A percentile compares a stretch with the other conserved stretches of the same genome.
Conservation (phyloP, 2,329 filamentous ascomycete species). For the Fusarium sulawesiense region DNA sequence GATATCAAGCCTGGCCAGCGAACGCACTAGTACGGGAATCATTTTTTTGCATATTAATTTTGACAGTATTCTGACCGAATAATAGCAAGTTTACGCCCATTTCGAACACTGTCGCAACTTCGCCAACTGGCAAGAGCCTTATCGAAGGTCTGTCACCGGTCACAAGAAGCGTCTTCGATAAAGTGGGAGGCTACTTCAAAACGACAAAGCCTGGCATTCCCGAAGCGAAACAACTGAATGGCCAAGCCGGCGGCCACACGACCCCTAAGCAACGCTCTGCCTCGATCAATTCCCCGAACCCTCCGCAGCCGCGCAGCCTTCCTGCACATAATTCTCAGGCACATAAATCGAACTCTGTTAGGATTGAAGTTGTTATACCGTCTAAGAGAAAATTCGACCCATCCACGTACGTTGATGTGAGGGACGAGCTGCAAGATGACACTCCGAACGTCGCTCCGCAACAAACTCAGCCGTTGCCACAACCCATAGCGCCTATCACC, state of each 20-base stretch:
- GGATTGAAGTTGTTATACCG: conserved; percentile 62
- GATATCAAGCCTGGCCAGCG: conserved; percentile 78
- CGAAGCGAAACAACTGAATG: conserved; percentile 53
- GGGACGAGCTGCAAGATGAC: conserved; percentile 41
- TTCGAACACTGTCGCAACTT: conserved; percentile 40
- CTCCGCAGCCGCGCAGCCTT: conserved; percentile 24
- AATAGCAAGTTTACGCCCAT: conserved; percentile 64
- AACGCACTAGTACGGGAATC: conserved; percentile 70
- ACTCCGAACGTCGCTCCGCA: conserved; percentile 23
- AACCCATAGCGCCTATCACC: conserved; percentile 9
- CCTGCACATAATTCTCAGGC: conserved; percentile 46
- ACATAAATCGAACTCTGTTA: conserved; percentile 52
- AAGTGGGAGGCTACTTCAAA: conserved; percentile 55
- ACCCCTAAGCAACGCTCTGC: conserved; percentile 37
- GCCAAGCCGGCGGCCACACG: conserved; percentile 42
- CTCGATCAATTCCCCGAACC: conserved; percentile 36
- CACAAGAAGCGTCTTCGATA: conserved; percentile 55
- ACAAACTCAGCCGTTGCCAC: conserved; percentile 15
- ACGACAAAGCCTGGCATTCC: conserved; percentile 50
- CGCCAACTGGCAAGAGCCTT: conserved; percentile 46
- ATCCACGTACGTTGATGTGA: conserved; percentile 52
- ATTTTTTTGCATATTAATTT: background rate
- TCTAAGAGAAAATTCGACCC: conserved; percentile 56
- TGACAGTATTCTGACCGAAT: conserved; percentile 33
- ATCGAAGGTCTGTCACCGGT: conserved; percentile 62